Percentiles rank a stretch among this genome's conserved stretches.
Evolutionary conservation across 768 basidiomycete species (phyloP).

Genomic region (Cubamyces sp.): DNA sequence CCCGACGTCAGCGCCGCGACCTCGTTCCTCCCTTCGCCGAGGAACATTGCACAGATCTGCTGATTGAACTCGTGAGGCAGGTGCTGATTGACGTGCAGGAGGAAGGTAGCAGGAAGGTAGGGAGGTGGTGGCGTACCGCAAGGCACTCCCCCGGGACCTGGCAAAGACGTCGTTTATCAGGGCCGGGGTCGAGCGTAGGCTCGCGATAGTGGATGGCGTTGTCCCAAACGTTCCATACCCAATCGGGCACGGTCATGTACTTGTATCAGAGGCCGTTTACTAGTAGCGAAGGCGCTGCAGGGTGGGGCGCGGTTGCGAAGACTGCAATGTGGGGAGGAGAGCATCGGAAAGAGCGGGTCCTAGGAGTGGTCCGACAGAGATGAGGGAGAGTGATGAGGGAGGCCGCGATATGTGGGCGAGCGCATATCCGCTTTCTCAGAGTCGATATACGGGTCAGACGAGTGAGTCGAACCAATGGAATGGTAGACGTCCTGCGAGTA

Average conservation of each 20-base stretch:
- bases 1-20: constrained; percentile 60
- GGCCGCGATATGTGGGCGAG: constrained; percentile 15
- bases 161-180: constrained; percentile 54
- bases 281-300: constrained; percentile 67
- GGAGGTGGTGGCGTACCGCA: constrained; percentile 72
- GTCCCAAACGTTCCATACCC: constrained; percentile 89
- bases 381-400: constrained; percentile 15
- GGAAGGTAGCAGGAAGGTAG: no score
- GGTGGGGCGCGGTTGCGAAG: constrained; percentile 58
- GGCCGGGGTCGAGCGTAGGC: constrained; percentile 67
- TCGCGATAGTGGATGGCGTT: constrained; percentile 77
- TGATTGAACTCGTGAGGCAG: constrained; percentile 73
- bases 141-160: constrained; percentile 52
- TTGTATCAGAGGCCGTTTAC: constrained; percentile 84
- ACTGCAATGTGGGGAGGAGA: constrained; percentile 33
- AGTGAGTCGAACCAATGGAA: constrained; percentile 2
- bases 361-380: constrained; percentile 21
- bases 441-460: constrained; percentile 5
- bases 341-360: constrained; percentile 20
- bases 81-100: constrained; percentile 76
- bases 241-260: constrained; percentile 70
- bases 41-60: constrained; percentile 75
- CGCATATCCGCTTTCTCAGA: constrained; percentile 8
- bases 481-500: constrained; percentile 19
- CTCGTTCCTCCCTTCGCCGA: constrained; percentile 67